Base-by-base conservation (phyloP, 345 rosid genomes). In the Trapa incisa region DNA sequence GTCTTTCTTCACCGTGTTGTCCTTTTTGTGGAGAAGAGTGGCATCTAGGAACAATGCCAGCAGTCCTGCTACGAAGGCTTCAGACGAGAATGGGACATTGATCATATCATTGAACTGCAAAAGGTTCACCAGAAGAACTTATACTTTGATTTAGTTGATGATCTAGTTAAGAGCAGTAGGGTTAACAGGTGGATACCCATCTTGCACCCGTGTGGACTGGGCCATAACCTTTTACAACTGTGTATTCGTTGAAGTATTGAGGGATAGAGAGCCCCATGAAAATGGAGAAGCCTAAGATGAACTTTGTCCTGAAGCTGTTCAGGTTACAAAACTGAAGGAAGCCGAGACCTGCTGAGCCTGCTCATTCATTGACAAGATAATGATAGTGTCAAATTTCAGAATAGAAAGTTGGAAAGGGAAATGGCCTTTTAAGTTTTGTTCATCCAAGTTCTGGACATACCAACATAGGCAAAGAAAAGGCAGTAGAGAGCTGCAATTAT, bases 91-190 rank as follows among this genome's bases (percentile, higher is more conserved):
- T 2, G 99, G 95, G 70, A 89, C 97, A 67, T 94, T 94, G 67
- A 89, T 77, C 89, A 94, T 94, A 79, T 94, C 99, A 67, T 94
- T 94, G 84, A 94, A 94, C 99, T 94, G 89, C 77, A 72, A 65
- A 75, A 52, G 61, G 71, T 6, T 7, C 17, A 39, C 32, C 1
- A 16, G 6, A 14, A 14, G n/a, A 6, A 39, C 12, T 43, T 36
- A 12, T 10, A 2, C 32, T 37, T 6, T 37, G 6, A 0, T 64
- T 39, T 16, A 0, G 17, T 0, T 64, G 14, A 7, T 42, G 4
- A 6, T 17, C 22, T 33, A 33, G 56, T 6, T 13, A 56, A 9
- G 2, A 17, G 16, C 15, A 45, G 48, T 4, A 15, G 4, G 12
- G 53, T 22, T 22, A 37, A 36, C 53, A 41, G 41, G 15, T 29